A percentile compares a stretch with the other conserved stretches of the same genome.
Evolutionary conservation across 2,329 filamentous ascomycete genomes (phyloP).

Genomic region (Colletotrichum sublineola): DNA sequence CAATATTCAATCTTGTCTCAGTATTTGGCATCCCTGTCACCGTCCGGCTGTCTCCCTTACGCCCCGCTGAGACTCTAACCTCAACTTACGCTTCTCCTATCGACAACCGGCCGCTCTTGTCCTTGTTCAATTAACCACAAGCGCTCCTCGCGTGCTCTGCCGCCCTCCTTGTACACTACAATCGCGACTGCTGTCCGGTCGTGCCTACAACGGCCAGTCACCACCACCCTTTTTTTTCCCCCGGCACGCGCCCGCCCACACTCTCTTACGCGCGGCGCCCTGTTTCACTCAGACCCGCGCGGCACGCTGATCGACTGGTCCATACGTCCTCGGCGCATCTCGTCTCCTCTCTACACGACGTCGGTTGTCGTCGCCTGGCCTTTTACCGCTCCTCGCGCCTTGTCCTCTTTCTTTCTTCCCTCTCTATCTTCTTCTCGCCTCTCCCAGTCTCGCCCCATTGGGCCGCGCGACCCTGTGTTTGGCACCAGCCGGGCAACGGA

Average conservation of each 20-base stretch:
- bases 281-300: slow-evolving; percentile 30
- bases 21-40: not conserved
- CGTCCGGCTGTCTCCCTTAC: not conserved
- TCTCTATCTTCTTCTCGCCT: not conserved
- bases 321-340: not conserved
- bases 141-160: not conserved
- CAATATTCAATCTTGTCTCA: not conserved
- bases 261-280: not conserved
- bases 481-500: not conserved
- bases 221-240: not conserved
- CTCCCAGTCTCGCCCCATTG: not conserved
- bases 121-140: not conserved
- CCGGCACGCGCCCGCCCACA: slow-evolving; percentile 31
- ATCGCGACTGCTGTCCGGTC: slow-evolving; percentile 3
- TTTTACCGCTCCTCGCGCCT: not conserved
- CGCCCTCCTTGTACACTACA: not conserved
- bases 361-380: not conserved
- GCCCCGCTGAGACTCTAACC: not conserved
- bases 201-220: slow-evolving; percentile 14
- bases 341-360: not conserved
- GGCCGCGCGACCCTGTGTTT: not conserved
- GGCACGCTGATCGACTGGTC: not conserved
- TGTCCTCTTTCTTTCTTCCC: not conserved
- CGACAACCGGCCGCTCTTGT: not conserved
- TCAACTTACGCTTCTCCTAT: not conserved